A percentile compares a stretch with the other conserved stretches of the same genome.
phyloP scores from a whole-genome alignment of 495 filamentous ascomycete species.

The Aspergillus sclerotioniger region DNA sequence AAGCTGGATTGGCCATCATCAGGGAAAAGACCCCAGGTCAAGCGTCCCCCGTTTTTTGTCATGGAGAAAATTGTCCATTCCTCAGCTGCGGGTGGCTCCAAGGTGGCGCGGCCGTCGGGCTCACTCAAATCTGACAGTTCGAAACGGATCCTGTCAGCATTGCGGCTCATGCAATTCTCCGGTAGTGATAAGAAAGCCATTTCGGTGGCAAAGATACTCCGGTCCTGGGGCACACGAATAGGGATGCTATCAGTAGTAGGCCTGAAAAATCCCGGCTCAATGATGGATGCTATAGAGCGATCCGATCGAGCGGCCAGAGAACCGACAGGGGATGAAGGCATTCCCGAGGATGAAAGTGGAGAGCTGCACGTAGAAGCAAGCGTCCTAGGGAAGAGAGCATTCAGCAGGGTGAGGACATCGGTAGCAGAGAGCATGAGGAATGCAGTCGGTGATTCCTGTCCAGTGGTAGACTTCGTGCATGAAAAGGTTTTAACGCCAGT shows the following conservation, averaged over 20 bases:
- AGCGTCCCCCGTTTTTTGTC: constrained; percentile 62
- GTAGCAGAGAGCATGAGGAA: constrained; percentile 42
- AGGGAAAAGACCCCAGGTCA: constrained; percentile 66
- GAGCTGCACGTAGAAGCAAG: constrained; percentile 26
- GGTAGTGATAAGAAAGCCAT: constrained; percentile 25
- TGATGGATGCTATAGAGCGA: constrained; percentile 8
- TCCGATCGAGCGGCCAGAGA: constrained; percentile 14
- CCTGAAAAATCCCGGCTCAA: constrained; percentile 33
- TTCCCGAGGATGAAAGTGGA: constrained; percentile 22
- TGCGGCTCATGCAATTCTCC: constrained; percentile 28
- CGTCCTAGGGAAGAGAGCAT: constrained; percentile 40
- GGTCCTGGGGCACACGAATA: constrained; percentile 20
- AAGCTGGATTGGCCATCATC: constrained; percentile 21
- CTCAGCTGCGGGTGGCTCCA: constrained; percentile 43
- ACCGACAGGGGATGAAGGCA: constrained; percentile 16
- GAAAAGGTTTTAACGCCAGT: constrained; percentile 4
- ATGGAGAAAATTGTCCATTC: constrained; percentile 67
- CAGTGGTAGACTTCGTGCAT: not conserved
- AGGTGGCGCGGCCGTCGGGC: constrained; percentile 27
- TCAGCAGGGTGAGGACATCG: constrained; percentile 40
- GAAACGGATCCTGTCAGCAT: constrained; percentile 45
- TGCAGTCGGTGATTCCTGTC: constrained; percentile 26
- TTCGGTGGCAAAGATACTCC: constrained; percentile 31
- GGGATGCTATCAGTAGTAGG: constrained; percentile 17
- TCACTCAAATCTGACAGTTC: constrained; percentile 43